Evolutionary conservation across 2,329 filamentous ascomycete genomes (phyloP), one percentile per base, ranked within the genome.

Genomic region (Fusarium sarcochroum): DNA sequence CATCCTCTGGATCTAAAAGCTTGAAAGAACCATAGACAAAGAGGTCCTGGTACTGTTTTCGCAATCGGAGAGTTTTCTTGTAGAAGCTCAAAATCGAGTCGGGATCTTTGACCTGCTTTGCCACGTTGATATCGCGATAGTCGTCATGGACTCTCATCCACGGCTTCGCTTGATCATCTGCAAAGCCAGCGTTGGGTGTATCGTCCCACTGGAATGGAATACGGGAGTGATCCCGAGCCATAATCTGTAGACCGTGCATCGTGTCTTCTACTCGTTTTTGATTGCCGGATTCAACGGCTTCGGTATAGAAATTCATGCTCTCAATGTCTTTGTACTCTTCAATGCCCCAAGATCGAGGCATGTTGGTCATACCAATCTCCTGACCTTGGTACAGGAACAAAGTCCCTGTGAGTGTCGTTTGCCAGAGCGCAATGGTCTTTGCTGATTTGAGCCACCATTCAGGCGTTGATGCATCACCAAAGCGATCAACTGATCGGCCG

Each of bases 61-160:
- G 80, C 30, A 88, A 72, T 48, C 68, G 73, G 34, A 91, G 75
- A 34, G 82, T 81, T 27, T 77, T 77, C 73, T 85, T 87, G 81
- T 89, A 92, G 75, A 90, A 91, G 23, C 82, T 83, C 7, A 89
- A 77, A 1, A 91, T 84, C 0, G 84, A 86, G 2, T 81, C 73
- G 1, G 73, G 72, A n/a, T 87, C 83, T 0, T 70, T 64, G 3
- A 71, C 64, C 71, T 90, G 86, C 4, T 74, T 75, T 0, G 80
- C 81, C 3, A 85, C 89, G 59, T 92, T 93, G 72, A 89, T 82
- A 3, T 79, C 73, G 4, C 69, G 69, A 70, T 87, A 89, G 30
- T 85, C 81, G 20, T 90, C 86, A 69, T 91, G 89, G 2, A 89
- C 85, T 3, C 86, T 82, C 87, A 92, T 92, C 90, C 90, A 93